These are phyloP conservation scores for Linanthus parryae DNA, from an alignment of 148 eudicot species.

Conservation along the genomic window DNA sequence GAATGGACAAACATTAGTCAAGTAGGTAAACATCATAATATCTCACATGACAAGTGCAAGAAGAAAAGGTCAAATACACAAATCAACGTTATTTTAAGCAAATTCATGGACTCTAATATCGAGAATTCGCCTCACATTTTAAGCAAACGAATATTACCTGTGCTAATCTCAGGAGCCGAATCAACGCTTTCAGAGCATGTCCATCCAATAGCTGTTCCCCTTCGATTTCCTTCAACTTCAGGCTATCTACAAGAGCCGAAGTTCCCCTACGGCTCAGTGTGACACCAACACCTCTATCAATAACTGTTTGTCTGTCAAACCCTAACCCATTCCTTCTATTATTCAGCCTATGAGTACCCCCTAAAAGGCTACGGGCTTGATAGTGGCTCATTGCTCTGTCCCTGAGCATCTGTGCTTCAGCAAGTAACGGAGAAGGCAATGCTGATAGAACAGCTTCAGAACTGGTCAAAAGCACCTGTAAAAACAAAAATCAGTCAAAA, in stretches of 20 bases:
- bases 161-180: conserved; percentile 86
- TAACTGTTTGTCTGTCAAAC: conserved; percentile 76
- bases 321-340: conserved; percentile 77
- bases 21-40: not conserved
- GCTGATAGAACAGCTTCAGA: conserved; percentile 95
- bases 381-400: conserved; percentile 98
- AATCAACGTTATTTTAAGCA: too few species aligned
- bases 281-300: conserved; percentile 96
- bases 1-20: conserved; percentile 17
- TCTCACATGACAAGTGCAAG: too few species aligned
- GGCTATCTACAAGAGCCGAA: conserved; percentile 48
- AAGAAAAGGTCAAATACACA: not conserved
- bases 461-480: conserved; percentile 87
- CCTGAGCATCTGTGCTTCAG: conserved; percentile 97
- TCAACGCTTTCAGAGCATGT: conserved; percentile 68
- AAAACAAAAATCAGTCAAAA: conserved; percentile 15
- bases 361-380: conserved; percentile 95
- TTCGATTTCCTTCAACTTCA: conserved; percentile 87
- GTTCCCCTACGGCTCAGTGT: conserved; percentile 62
- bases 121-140: too few species aligned
- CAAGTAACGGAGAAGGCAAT: conserved; percentile 91
- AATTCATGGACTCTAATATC: too few species aligned
- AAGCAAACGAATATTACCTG: conserved; percentile 75
- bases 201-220: conserved; percentile 97
- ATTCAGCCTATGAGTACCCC: conserved; percentile 65